These are phyloP conservation scores for Trichoderma orchidacearum DNA, from an alignment of 495 filamentous ascomycete genomes.

Conservation along the genomic window DNA sequence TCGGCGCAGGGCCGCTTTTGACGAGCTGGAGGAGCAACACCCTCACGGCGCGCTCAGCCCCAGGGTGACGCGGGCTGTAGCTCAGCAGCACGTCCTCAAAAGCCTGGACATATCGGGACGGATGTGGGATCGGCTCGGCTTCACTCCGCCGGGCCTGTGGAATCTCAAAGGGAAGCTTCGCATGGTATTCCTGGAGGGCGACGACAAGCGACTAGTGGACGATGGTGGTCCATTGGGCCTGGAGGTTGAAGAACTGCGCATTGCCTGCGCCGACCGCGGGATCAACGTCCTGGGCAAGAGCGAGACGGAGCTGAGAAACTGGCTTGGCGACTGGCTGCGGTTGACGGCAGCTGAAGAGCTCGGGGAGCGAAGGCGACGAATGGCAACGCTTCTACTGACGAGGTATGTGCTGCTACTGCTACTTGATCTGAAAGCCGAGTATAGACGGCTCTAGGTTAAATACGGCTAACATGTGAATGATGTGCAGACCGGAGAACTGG, in stretches of 20 bases:
- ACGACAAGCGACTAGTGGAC: constrained; percentile 19
- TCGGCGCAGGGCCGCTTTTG: constrained; percentile 27
- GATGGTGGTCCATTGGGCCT: constrained; percentile 21
- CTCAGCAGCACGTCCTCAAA: constrained; percentile 19
- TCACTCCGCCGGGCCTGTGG: constrained; percentile 7
- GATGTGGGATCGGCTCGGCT: constrained; percentile 18
- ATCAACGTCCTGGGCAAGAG: constrained; percentile 16
- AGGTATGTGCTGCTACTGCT: background rate
- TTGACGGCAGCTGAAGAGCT: constrained; percentile 8
- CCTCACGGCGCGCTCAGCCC: background rate
- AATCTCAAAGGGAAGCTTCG: constrained; percentile 13
- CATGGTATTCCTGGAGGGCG: constrained; percentile 37
- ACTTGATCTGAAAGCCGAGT: background rate
- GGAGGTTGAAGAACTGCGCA: constrained; percentile 23
- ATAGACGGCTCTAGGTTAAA: background rate
- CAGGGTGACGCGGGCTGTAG: constrained; percentile 17
- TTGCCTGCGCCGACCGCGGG: constrained; percentile 29
- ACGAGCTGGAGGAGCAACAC: constrained; percentile 9
- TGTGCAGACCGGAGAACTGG: constrained; percentile 5
- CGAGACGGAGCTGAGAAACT: constrained; percentile 12
- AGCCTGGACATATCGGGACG: constrained; percentile 13
- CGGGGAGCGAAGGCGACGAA: constrained; percentile 4
- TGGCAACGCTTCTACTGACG: constrained; percentile 3
- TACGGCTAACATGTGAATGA: background rate
- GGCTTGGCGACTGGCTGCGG: constrained; percentile 20